Conservation (phyloP, 768 basidiomycete genomes). For the Mycena floridula region DNA sequence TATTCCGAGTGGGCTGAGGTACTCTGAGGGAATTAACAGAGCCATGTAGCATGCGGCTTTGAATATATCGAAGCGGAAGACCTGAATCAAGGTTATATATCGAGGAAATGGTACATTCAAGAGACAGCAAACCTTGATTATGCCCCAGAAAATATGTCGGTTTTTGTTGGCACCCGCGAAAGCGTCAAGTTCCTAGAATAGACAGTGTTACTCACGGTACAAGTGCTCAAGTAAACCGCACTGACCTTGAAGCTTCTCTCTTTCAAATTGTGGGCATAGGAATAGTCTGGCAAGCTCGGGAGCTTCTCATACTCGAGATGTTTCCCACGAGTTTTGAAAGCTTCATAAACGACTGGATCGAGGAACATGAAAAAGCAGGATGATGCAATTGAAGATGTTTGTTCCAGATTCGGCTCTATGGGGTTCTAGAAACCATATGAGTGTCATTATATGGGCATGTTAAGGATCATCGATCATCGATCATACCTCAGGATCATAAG, state of each 20-base stretch:
- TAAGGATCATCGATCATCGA: background rate
- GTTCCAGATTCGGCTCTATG: slow-evolving; percentile 36
- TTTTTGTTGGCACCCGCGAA: too few relatives aligned
- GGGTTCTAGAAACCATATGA: slow-evolving; percentile 19
- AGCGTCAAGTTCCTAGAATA: too few relatives aligned
- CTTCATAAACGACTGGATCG: slow-evolving; percentile 41
- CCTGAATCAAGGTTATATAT: slow-evolving; percentile 19
- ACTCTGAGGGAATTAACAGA: slow-evolving; percentile 20
- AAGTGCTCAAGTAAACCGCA: too few relatives aligned
- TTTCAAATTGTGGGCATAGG: too few relatives aligned
- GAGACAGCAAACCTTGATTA: too few relatives aligned
- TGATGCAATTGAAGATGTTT: slow-evolving; percentile 41
- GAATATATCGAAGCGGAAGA: slow-evolving; percentile 30
- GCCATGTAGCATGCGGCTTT: slow-evolving; percentile 24
- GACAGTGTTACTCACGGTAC: too few relatives aligned
- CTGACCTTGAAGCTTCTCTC: too few relatives aligned
- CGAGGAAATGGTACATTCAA: too few relatives aligned
- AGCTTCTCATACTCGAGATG: slow-evolving; percentile 46
- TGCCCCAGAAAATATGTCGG: too few relatives aligned
- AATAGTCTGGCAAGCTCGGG: too few relatives aligned
- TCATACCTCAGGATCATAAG: slow-evolving; percentile 41
- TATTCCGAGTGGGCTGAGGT: too few relatives aligned
- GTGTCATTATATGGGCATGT: background rate
- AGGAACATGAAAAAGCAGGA: slow-evolving; percentile 44
- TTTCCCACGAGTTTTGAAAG: slow-evolving; percentile 32